Evolutionary conservation across 805 yeast genomes (phyloP), one percentile per base, ranked within the genome.

Genomic region (Wickerhamomyces alni): DNA sequence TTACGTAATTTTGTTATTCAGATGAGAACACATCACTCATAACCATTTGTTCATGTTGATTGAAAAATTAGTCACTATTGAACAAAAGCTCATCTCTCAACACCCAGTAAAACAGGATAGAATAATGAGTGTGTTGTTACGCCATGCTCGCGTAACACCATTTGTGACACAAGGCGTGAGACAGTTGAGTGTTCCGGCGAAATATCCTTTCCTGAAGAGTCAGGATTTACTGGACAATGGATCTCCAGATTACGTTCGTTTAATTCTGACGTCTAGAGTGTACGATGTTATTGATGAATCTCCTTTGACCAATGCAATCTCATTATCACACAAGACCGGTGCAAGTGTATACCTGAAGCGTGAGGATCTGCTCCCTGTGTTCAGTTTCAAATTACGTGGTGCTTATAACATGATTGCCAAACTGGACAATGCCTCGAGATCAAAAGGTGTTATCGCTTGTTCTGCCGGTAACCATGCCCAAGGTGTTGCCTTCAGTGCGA

Each of bases 381-480:
- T 93, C 62, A 83, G 95, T 33, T 93, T 93, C 75, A 93, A 93
- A 65, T 71, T 93, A 44, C 81, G 99, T 60, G 99, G 99, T 43
- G 99, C 99, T 15, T 87, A 89, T 65, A 93, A 93, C 61, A 88
- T 87, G 95, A 84, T 93, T 52, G 94, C 98, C 27, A 86, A 91
- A 53, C 64, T 93, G 36, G 77, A 80, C 38, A 64, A 75, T n/a
- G 38, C 58, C 8, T 56, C 63, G 28, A 80, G 51, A 73, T 81
- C 47, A 52, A 87, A 59, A 70, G 99, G 99, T 52, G 97, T 93
- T 40, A 84, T 94, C 58, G 97, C 98, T 0, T 93, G 98, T 55
- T 87, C 97, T 24, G 99, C 99, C 4, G 99, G 99, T 27, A 93
- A 93, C 62, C 99, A 93, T 54, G 99, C 99, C 2, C 99, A 93